Evolutionary conservation across 148 eudicot genomes (phyloP).

Genomic region (Drosera capensis): DNA sequence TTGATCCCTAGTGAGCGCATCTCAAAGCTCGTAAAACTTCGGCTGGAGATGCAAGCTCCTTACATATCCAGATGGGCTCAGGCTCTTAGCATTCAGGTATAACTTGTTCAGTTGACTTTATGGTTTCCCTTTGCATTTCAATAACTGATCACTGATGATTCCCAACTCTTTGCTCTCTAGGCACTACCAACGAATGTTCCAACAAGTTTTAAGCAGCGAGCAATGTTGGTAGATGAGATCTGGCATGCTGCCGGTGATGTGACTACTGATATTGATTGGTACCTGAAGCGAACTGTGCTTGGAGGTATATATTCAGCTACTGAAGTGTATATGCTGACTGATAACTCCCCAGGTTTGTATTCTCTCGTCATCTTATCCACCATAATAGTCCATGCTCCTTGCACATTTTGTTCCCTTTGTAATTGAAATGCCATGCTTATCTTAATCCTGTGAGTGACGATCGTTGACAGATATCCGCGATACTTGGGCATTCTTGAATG

Average conservation of each 20-base stretch:
- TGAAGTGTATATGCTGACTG: slow-evolving; percentile 89
- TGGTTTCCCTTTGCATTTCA: too few relatives aligned
- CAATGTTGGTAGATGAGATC: slow-evolving; percentile 86
- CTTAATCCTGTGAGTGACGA: background rate
- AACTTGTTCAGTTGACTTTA: too few relatives aligned
- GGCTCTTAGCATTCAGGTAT: slow-evolving; percentile 89
- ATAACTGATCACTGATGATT: background rate
- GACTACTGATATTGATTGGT: slow-evolving; percentile 69
- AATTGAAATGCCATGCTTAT: background rate
- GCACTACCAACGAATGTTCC: slow-evolving; percentile 70
- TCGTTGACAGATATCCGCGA: slow-evolving; percentile 58
- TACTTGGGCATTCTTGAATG: slow-evolving; percentile 76
- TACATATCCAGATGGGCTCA: slow-evolving; percentile 76
- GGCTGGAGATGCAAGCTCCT: slow-evolving; percentile 82
- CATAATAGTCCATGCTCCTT: background rate
- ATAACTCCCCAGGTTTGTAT: slow-evolving; percentile 65
- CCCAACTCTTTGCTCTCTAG: too few relatives aligned
- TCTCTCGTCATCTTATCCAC: background rate
- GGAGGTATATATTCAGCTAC: slow-evolving; percentile 80
- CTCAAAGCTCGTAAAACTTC: slow-evolving; percentile 54
- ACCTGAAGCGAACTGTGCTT: slow-evolving; percentile 70
- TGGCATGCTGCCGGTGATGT: slow-evolving; percentile 88
- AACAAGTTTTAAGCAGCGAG: slow-evolving; percentile 82
- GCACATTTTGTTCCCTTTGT: background rate
- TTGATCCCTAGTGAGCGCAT: slow-evolving; percentile 73